These are phyloP conservation scores for Cocos nucifera DNA, from an alignment of 176 grass and related monocot genomes.

Conservation along the genomic window DNA sequence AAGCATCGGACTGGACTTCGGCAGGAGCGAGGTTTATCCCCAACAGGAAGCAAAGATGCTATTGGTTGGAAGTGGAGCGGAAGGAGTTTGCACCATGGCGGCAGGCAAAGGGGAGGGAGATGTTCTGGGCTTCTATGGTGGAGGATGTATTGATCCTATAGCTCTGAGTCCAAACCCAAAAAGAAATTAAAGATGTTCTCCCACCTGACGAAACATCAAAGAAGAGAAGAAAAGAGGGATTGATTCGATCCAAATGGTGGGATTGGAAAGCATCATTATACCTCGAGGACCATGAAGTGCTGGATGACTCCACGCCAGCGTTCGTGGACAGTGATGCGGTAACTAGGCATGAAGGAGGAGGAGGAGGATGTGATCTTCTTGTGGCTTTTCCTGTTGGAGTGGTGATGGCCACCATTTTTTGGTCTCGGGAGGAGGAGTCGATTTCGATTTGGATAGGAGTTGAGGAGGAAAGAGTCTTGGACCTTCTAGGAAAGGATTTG, in stretches of 20 bases:
- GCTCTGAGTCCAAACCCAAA: not conserved
- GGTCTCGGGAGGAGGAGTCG: no score
- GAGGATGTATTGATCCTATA: conserved; percentile 88
- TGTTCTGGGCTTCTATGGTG: conserved; percentile 78
- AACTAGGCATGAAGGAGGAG: conserved; percentile 18
- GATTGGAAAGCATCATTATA: not conserved
- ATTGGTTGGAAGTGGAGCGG: no score
- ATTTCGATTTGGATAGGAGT: no score
- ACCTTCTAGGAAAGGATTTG: no score
- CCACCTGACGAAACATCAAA: not conserved
- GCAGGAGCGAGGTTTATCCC: no score
- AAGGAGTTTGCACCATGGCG: conserved; percentile 47
- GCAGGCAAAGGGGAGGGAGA: conserved; percentile 76
- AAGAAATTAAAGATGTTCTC: not conserved
- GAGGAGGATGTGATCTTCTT: not conserved
- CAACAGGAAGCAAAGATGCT: no score
- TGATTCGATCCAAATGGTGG: not conserved
- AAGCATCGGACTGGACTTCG: no score
- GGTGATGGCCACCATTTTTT: not conserved
- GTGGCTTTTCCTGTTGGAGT: not conserved
- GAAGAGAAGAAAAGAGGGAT: not conserved
- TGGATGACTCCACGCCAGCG: conserved; percentile 68
- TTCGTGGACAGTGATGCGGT: conserved; percentile 86
- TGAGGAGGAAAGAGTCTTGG: no score
- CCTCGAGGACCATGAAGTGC: conserved; percentile 86